These are phyloP conservation scores for Ceratobasidium sp. DNA, from an alignment of 1,284 basidiomycete genomes.

Conservation along the genomic window DNA sequence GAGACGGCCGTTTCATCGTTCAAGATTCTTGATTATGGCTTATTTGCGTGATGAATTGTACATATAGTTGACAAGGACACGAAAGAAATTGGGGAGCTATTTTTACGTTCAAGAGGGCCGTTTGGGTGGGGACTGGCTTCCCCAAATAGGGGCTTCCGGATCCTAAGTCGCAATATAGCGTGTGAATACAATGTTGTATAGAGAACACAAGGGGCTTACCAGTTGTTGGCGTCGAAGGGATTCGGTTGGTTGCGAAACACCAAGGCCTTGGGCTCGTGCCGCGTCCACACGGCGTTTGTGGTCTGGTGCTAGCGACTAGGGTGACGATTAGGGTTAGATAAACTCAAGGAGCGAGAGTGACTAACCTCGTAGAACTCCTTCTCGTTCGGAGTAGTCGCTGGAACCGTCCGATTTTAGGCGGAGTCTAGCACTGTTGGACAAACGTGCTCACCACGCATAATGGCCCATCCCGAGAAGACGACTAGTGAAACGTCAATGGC, in stretches of 20 bases:
- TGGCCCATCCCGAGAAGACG: constrained; percentile 18
- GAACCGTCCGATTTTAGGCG: not conserved
- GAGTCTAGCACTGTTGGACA: constrained; percentile 1
- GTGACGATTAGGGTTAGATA: not conserved
- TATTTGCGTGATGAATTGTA: constrained; percentile 70
- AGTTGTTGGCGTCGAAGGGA: constrained; percentile 16
- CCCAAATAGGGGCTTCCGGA: constrained; percentile 26
- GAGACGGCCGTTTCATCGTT: constrained; percentile 64
- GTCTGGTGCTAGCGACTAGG: constrained; percentile 38
- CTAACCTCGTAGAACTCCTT: constrained; percentile 38
- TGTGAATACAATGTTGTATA: not conserved
- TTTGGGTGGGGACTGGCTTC: not conserved
- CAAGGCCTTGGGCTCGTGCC: constrained; percentile 16
- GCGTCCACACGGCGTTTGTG: constrained; percentile 39
- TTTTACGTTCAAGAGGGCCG: not conserved
- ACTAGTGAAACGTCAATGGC: constrained; percentile 16
- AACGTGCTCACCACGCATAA: constrained; percentile 25
- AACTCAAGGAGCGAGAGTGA: not conserved
- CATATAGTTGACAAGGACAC: not conserved
- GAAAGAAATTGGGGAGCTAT: constrained; percentile 31
- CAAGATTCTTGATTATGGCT: constrained; percentile 70
- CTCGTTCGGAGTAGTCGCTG: constrained; percentile 39
- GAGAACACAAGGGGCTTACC: not conserved
- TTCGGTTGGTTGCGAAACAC: constrained; percentile 15
- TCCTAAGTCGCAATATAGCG: not conserved